Conservation (phyloP, 345 rosid genomes). For the Raphanus sativus region DNA sequence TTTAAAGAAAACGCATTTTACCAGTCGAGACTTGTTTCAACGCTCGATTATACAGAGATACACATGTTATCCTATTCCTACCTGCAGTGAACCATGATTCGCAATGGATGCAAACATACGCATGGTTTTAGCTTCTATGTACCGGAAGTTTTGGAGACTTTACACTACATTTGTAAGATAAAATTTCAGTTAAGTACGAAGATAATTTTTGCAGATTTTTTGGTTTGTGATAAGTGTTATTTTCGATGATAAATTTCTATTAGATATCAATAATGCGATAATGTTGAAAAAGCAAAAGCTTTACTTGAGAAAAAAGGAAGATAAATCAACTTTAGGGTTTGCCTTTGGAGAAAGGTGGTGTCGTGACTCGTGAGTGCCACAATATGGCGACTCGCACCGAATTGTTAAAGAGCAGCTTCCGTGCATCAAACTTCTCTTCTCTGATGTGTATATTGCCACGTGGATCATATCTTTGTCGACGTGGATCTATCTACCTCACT, state of each 20-base stretch:
- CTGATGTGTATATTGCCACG: constrained; percentile 12
- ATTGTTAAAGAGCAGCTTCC: constrained; percentile 6
- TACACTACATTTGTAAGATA: neutral
- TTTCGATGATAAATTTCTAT: neutral
- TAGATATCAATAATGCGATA: neutral
- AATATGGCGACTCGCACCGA: constrained; percentile 31
- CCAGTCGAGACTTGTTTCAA: neutral
- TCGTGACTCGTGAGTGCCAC: constrained; percentile 14
- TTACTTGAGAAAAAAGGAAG: constrained; percentile 11
- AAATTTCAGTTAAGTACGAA: neutral
- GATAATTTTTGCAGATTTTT: neutral
- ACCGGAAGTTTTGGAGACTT: neutral
- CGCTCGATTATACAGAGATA: neutral
- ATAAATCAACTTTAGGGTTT: constrained; percentile 31
- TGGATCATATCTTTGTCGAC: neutral
- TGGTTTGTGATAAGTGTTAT: neutral
- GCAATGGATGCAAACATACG: neutral
- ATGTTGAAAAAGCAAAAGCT: constrained; percentile 15
- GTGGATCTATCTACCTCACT: constrained; percentile 10
- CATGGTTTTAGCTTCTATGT: neutral
- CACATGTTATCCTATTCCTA: neutral
- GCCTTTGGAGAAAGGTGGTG: constrained; percentile 25
- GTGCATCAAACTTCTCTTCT: constrained; percentile 3
- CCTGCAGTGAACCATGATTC: neutral
- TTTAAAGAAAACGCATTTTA: neutral